Evolutionary conservation across 805 yeast species (phyloP), one percentile per base, ranked within the genome.

Genomic region (Spathaspora boniae): DNA sequence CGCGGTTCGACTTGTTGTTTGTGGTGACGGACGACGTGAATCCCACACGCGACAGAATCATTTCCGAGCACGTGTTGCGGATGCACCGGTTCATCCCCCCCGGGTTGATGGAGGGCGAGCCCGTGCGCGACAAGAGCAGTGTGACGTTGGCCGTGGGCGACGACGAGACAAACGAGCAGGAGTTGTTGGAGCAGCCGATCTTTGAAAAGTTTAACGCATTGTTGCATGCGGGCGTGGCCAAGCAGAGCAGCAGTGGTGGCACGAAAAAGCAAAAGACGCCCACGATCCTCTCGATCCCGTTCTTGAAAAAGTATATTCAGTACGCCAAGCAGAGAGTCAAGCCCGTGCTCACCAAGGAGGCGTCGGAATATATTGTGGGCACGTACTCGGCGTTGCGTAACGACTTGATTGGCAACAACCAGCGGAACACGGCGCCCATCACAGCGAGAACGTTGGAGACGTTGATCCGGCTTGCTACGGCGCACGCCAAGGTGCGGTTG

Each of bases 391-490:
- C 80, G 9, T 70, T 93, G 45, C 77, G 98, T 66, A 89, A 88
- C 56, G 85, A 82, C 44, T 73, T 72, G 37, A 64, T 71, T 35
- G 74, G 71, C 26, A 68, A 62, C 41, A 82, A 80, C 51, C 84
- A 80, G 46, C 76, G 83, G 35, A 74, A 80, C 53, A 89, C 96
- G 0, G 82, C 96, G 1, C 98, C 98, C 24, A 86, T 91, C 46
- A 91, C 98, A 2, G 95, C 98, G n/a, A 85, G 98, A 79, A 93
- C 98, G 4, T 70, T 91, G 48, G 98, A 91, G 62, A 91, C 98
- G 0, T 70, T 91, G 46, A 91, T 91, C 58, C 95, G 98, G 70
- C 68, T 91, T 41, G 72, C 97, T 0, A 86, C 97, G 1, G 98
- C 98, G 0, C 98, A 93, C 60, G 98, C 98, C 8, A 91, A 93